phyloP scores from a whole-genome alignment of 208 protist genomes.

The Spironucleus salmonicida region DNA sequence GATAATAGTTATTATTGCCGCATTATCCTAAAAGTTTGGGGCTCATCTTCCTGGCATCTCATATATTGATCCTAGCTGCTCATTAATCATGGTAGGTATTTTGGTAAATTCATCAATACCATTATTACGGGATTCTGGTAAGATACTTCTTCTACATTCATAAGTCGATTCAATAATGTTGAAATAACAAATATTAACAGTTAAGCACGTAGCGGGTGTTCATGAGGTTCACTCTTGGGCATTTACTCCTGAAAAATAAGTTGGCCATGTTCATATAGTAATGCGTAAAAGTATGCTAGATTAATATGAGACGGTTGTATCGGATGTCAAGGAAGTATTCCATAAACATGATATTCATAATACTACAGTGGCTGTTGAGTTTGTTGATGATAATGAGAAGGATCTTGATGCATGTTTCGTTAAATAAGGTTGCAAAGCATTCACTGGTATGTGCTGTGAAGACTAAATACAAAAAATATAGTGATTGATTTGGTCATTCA shows the following conservation, averaged over 20 bases:
- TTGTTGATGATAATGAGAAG: no score
- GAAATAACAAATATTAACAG: background rate
- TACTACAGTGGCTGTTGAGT: no score
- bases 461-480: no score
- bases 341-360: no score
- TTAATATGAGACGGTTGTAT: no score
- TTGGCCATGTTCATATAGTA: conserved; percentile 15
- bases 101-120: background rate
- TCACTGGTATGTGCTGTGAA: no score
- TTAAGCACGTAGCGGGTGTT: background rate
- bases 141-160: background rate
- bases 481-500: no score
- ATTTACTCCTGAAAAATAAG: background rate
- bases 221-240: conserved; percentile 25
- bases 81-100: background rate
- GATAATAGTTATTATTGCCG: background rate
- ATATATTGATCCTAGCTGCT: background rate
- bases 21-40: conserved; percentile 10
- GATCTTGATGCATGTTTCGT: no score
- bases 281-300: no score
- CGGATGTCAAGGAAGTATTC: no score
- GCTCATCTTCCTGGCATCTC: background rate
- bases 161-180: background rate
- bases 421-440: no score
- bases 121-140: background rate